phyloP scores from a whole-genome alignment of 1,284 basidiomycete species.

The Bondarzewia mesenterica region DNA sequence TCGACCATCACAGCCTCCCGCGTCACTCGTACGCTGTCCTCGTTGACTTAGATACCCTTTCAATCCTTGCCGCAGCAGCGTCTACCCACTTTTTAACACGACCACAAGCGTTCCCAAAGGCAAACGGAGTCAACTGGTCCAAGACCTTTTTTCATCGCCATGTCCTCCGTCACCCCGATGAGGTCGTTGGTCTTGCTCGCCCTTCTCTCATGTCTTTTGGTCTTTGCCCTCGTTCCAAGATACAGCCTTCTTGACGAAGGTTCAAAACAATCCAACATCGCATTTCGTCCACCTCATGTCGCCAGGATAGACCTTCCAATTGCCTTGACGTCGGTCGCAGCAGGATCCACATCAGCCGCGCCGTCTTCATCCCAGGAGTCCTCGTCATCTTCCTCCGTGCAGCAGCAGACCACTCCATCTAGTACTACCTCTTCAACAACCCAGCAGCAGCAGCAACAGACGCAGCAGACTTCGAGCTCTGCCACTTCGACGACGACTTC shows the following conservation, averaged over 20 bases:
- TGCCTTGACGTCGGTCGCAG: background rate
- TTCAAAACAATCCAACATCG: constrained; percentile 2
- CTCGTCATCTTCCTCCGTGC: constrained; percentile 10
- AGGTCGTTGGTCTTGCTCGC: constrained; percentile 22
- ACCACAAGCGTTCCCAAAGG: background rate
- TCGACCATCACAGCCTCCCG: too few relatives aligned
- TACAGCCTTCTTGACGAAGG: constrained; percentile 17
- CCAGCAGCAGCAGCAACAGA: background rate
- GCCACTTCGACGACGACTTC: constrained; percentile 10
- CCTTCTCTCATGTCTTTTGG: constrained; percentile 19
- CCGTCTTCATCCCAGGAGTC: constrained; percentile 12
- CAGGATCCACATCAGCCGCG: constrained; percentile 10
- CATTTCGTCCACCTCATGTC: background rate
- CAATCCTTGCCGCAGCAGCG: too few relatives aligned
- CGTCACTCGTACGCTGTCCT: too few relatives aligned
- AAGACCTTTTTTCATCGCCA: background rate
- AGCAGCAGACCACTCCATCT: constrained; percentile 9
- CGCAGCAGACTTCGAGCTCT: constrained; percentile 7
- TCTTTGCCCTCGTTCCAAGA: constrained; percentile 19
- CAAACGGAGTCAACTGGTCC: background rate
- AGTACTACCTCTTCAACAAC: background rate
- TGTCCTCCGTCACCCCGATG: constrained; percentile 9
- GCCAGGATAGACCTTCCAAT: background rate
- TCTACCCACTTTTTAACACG: background rate
- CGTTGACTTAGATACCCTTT: too few relatives aligned